phyloP scores from a whole-genome alignment of 2,329 filamentous ascomycete genomes.

The Fusarium azukiicola region DNA sequence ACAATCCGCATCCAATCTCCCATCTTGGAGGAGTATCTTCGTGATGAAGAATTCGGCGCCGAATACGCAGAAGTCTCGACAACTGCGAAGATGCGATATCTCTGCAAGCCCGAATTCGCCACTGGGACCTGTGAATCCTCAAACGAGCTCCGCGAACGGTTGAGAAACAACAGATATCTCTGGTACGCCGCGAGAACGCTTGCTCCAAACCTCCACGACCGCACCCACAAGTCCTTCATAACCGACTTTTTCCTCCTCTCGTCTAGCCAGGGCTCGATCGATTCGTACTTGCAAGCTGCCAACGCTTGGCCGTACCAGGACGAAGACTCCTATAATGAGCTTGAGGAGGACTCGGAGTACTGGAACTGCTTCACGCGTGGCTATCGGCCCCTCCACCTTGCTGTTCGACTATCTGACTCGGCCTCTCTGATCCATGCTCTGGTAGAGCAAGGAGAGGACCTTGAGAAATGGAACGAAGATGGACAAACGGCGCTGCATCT shows the following conservation, averaged over 20 bases:
- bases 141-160: neutral
- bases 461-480: neutral
- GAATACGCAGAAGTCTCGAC: neutral
- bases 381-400: conserved; percentile 6
- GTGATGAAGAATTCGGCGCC: neutral
- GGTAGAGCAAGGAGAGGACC: neutral
- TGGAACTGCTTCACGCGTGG: conserved; percentile 9
- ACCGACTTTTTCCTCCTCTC: conserved; percentile 14
- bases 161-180: conserved; percentile 20
- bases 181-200: conserved; percentile 21
- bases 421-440: neutral
- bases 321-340: conserved; percentile 7
- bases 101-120: conserved; percentile 6
- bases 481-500: conserved; percentile 24
- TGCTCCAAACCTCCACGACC: neutral
- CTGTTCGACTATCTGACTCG: conserved; percentile 5
- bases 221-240: neutral
- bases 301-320: conserved; percentile 14
- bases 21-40: neutral
- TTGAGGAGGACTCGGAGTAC: neutral
- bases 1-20: conserved; percentile 11
- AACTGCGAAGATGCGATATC: neutral
- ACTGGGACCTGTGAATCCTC: conserved; percentile 11
- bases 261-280: neutral
- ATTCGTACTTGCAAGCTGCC: conserved; percentile 24